Evolutionary conservation across 768 basidiomycete species (phyloP), one percentile per base, ranked within the genome.

Genomic region (Xerocomellus intermedius): DNA sequence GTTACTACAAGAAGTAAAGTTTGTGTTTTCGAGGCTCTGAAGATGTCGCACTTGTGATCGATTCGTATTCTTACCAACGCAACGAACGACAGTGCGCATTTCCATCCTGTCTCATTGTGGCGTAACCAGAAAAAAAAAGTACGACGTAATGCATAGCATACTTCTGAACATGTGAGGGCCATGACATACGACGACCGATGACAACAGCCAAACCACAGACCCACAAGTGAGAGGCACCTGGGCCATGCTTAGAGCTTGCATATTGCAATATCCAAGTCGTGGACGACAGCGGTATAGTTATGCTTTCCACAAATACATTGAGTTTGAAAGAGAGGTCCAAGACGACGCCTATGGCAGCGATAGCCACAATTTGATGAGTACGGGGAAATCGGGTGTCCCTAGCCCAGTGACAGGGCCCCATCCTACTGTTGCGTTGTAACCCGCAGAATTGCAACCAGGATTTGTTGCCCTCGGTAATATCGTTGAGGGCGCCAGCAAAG

Each of bases 381-480:
- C 10, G 12, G 1, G 44, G 44, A 16, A 32, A 9, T 32, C 1
- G n/a, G 44, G 28, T 45, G 24, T 32, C 19, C 13, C 19, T 2
- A 30, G 28, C 32, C 50, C 81, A 10, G 75, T 73, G 16, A 77
- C 78, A 19, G 78, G 74, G 60, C 77, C 77, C 77, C 77, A 80
- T 28, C 78, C 67, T 4, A 9, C 5, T 1, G 62, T 54, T 5
- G 64, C 55, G 8, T 66, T 67, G 61, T 68, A 79, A 2, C 77
- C 77, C 1, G 44, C 5, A 13, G 74, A 74, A n/a, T 74, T 73
- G 50, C 79, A 80, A 3, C 80, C 78, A 3, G 67, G 72, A 53
- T 80, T 80, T 81, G 2, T 64, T 67, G 2, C 81, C 81, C 6
- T 62, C 59, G 1, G 72, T 77, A 48, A 82, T 80, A 52, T 82